Base-by-base conservation (phyloP, 345 rosid genomes). In the Cardiospermum halicacabum region DNA sequence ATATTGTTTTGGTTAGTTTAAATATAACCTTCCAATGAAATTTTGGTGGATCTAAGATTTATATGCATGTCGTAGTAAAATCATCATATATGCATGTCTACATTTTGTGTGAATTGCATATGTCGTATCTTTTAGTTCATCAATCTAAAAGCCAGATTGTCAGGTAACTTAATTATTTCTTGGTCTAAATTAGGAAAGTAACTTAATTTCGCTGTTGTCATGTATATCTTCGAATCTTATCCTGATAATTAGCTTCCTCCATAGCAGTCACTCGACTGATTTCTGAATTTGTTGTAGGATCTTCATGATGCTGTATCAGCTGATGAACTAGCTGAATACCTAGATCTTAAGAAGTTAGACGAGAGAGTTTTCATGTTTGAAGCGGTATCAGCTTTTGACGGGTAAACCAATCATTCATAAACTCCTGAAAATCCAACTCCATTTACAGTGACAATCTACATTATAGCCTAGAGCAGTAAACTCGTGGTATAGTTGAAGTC, bases 271-370 rank as follows among this genome's bases (percentile, higher is more conserved):
- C 53, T 37, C 25, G 30, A 7, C 58, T 34, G 26, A 21, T 28
- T 11, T 59, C 27, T 54, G 60, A 32, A 49, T 66, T 43, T 56
- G 19, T 18, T 58, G 59, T 88, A 95, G 99, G 99, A 95, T 77
- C 90, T 91, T 21, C n/a, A 90, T 59, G 93, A 80, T 37, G 96
- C 99, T 74, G 89, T 78, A 58, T 83, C 96, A 6, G 83, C 92
- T 28, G 99, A 95, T 53, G 96, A 95, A 75, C 81, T 95, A 7
- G 89, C 82, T 45, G 78, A 80, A 53, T 95, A 91, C 70, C 74
- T 95, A 30, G 97, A 95, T 75, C 91, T 95, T 21, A 95, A 91
- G 79, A 95, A 95, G 75, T 71, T 95, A 77, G 97, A 91, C 24
- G 91, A 89, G 74, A 84, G 99, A 78, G 88, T 86, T 74, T 91